Base-by-base conservation (phyloP, 257 asterid genomes). In the Solanum bulbocastanum region DNA sequence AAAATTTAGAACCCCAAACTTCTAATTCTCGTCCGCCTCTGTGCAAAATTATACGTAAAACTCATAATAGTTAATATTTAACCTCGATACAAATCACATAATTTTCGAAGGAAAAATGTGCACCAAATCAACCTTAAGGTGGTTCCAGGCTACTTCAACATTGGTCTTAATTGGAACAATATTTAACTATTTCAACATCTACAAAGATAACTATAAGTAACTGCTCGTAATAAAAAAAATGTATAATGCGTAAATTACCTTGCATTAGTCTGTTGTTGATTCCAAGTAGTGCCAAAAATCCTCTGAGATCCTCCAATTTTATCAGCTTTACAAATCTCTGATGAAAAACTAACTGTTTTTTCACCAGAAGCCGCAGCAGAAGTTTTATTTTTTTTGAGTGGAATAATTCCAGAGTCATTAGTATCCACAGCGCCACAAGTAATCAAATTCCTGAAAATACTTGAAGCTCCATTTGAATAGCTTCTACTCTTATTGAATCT, bases 371-470 rank as follows among this genome's bases (percentile, higher is more conserved):
- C 83, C 36, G 83, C 35, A 25, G n/a, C 13, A 7, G 23, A 33
- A 30, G 52, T 20, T 25, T 37, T 60, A 6, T 42, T 76, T 90
- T 86, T 92, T 90, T 89, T 86, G 15, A 91, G 76, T 6, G 85
- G 69, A 82, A 93, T 90, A 40, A 93, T 87, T 4, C 94, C 94
- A 2, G 95, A 91, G 22, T 97, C 98, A 46, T 92, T 92, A 0
- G 98, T 95, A 6, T 94, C 96, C 71, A 91, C 93, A 5, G 93
- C 91, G 2, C 98, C 94, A 85, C 99, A 97, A 23, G 87, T 92
- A 60, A 97, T 96, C 88, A 97, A 82, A 60, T 92, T 97, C 3
- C 93, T 87, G 36, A 97, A 91, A 44, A 95, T 85, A n/a, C 86
- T 81, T 3, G 96, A 90, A 15, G 92, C 91, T 1, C 94, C 92